phyloP scores from a whole-genome alignment of 1,284 basidiomycete genomes.

The Trametes hirsuta region DNA sequence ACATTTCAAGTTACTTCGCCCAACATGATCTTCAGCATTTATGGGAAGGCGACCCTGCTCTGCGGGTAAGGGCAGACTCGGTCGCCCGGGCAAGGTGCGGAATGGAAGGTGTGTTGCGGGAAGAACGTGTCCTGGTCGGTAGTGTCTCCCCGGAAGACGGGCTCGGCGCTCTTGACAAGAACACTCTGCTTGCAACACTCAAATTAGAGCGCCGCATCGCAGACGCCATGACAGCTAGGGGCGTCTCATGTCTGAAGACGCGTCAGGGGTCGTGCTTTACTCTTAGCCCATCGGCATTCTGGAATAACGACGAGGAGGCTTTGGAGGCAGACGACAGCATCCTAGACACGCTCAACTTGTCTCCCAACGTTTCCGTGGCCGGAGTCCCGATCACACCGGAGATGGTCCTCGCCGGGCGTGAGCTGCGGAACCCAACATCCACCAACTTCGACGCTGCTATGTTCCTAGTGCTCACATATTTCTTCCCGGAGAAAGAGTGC shows the following conservation, averaged over 20 bases:
- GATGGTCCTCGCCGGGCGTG: conserved; percentile 78
- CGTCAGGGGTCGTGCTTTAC: conserved; percentile 61
- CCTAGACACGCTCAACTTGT: conserved; percentile 55
- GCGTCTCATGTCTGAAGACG: conserved; percentile 54
- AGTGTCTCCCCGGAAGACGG: conserved; percentile 52
- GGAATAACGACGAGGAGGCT: conserved; percentile 61
- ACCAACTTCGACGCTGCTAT: conserved; percentile 62
- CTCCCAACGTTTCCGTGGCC: conserved; percentile 55
- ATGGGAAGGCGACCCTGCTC: conserved; percentile 63
- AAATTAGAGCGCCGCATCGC: conserved; percentile 63
- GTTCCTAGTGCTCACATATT: conserved; percentile 77
- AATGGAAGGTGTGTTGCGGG: conserved; percentile 72
- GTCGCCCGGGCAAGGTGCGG: conserved; percentile 73
- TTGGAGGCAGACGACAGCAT: conserved; percentile 60
- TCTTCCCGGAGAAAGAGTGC: conserved; percentile 76
- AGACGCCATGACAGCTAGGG: conserved; percentile 44
- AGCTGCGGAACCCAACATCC: conserved; percentile 52
- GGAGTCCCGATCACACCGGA: conserved; percentile 66
- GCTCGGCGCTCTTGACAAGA: conserved; percentile 59
- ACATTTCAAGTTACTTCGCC: conserved; percentile 51
- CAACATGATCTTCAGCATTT: conserved; percentile 68
- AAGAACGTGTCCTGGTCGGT: conserved; percentile 76
- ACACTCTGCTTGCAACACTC: conserved; percentile 64
- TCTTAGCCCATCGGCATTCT: conserved; percentile 75
- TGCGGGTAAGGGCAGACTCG: conserved; percentile 72